Evolutionary conservation across 2,329 filamentous ascomycete species (phyloP), one percentile per base, ranked within the genome.

Genomic region (Ophiosphaerella narmari): DNA sequence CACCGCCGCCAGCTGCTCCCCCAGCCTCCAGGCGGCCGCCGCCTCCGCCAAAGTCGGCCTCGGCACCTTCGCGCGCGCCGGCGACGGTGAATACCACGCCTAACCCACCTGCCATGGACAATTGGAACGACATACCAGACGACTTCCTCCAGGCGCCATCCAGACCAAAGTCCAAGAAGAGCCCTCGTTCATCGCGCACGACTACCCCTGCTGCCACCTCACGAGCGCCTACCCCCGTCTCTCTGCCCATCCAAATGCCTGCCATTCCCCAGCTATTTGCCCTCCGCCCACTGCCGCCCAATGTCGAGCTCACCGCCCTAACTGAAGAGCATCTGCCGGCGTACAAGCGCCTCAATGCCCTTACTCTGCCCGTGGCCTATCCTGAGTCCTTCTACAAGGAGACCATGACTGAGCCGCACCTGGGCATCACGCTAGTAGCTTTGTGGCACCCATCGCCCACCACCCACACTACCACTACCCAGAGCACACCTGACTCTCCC

Each of bases 311-410:
- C 39, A 75, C 79, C 3, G 72, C 78, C 3, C 75, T 85, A 43
- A 78, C 76, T n/a, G 75, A 77, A 32, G 75, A 75, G 21, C 79
- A 84, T 61, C 74, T 87, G 33, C 77, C 79, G 16, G 78, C 79
- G 7, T 77, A 86, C 65, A 81, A 80, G 60, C 80, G 80, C 14
- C 79, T 87, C 26, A 85, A 81, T 43, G 74, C 78, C 46, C 72
- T 85, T 4, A 77, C 85, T 2, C 76, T 87, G 1, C 85, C 84
- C 6, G 82, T 87, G 48, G 78, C 81, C 45, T 87, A 87, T 63
- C 79, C 82, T 3, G 77, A 80, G 39, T 78, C 75, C 14, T 87
- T 86, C 75, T 87, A 84, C 74, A 79, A 77, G 16, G 82, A 84
- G 51, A 84, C 79, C 35, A 75, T 86, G 65, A 77, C 79, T 2